Base-by-base conservation (phyloP, 2,329 filamentous ascomycete species). In the Cercospora nicotianae region DNA sequence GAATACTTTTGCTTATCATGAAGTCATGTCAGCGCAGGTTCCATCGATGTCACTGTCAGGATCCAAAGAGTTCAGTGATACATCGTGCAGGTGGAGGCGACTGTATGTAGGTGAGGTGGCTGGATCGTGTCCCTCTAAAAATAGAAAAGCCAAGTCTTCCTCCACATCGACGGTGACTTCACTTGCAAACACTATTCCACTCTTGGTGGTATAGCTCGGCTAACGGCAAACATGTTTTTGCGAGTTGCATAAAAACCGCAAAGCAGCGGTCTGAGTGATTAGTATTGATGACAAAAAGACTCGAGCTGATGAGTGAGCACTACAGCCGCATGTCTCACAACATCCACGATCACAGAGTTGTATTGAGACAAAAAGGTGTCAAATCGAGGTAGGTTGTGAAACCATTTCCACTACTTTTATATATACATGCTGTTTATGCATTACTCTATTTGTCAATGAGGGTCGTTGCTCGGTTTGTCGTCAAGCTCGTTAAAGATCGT, bases 401-500 rank as follows among this genome's bases (percentile, higher is more conserved):
- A 53, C 12, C 5, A 4, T 16, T 9, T 53, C 26, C 23, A n/a
- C 13, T 53, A 39, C 16, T 39, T 39, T 39, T n/a, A 39, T 39
- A 53, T 28, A 9, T 53, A 26, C 23, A 53, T 53, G 48, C 23
- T 53, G 13, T 53, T 53, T 48, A 18, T 23, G 13, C 23, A 53
- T 53, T 53, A 53, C 23, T 16, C 23, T 28, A n/a, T 30, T 53
- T 30, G 1, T 30, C 13, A 62, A 62, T n/a, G 60, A 62, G 26
- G 26, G 60, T 62, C 60, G 18, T 62, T 33, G 36, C 36, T 62
- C 60, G 12, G 6, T 39, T 39, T 62, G n/a, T 62, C 36, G 23
- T 45, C 36, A 62, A 62, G 60, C 60, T 62, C 18, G 39, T 23
- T 62, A 62, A 62, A 45, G 60, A 62, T 48, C 23, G 60, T 62